These are phyloP conservation scores for Heracleum sosnowskyi DNA, from an alignment of 129 eudicot genomes.

Conservation along the genomic window DNA sequence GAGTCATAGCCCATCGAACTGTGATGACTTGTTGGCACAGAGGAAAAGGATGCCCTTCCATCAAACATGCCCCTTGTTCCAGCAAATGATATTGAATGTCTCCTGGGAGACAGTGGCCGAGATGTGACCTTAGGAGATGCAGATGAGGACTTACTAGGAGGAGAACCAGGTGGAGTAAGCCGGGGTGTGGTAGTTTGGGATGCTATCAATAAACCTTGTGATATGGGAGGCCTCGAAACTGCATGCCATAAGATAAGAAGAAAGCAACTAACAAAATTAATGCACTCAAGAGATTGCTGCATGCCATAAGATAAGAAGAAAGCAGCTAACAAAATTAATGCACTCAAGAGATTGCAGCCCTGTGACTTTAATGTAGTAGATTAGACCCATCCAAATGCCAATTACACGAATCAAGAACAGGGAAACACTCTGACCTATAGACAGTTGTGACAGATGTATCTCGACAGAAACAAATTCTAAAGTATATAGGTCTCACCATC, in stretches of 20 bases:
- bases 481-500: slow-evolving; percentile 37
- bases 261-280: background rate
- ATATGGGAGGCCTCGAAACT: slow-evolving; percentile 61
- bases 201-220: slow-evolving; percentile 62
- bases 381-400: background rate
- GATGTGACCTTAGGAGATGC: slow-evolving; percentile 71
- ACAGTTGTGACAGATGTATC: background rate
- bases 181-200: slow-evolving; percentile 83
- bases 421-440: background rate
- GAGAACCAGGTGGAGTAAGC: slow-evolving; percentile 87
- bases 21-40: slow-evolving; percentile 46
- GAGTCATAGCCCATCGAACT: slow-evolving; percentile 58
- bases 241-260: background rate
- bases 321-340: background rate
- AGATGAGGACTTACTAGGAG: slow-evolving; percentile 74
- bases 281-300: background rate
- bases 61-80: slow-evolving; percentile 50
- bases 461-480: slow-evolving; percentile 5
- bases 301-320: background rate
- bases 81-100: slow-evolving; percentile 71
- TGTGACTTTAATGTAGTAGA: background rate
- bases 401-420: background rate
- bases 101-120: slow-evolving; percentile 69
- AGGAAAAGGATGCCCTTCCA: slow-evolving; percentile 58
- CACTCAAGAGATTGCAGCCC: background rate